Conservation (phyloP, 192 early-diverging fungal species). For the Powellomyces hirtus region DNA sequence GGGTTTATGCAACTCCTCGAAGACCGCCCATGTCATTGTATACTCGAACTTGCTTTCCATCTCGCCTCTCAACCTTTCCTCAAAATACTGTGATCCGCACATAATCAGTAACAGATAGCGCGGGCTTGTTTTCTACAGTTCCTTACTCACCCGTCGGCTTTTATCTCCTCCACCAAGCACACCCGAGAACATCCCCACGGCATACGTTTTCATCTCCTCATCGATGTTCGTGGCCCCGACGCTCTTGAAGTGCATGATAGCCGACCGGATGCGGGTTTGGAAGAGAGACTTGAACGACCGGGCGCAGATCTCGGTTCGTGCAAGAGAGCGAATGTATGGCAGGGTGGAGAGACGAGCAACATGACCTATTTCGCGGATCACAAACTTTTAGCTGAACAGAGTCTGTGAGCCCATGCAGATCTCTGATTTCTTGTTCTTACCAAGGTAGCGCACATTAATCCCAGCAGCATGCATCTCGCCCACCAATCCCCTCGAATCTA, state of each 20-base stretch:
- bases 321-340: constrained; percentile 50
- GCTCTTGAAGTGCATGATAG: constrained; percentile 47
- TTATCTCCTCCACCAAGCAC: constrained; percentile 39
- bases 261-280: constrained; percentile 31
- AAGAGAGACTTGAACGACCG: constrained; percentile 47
- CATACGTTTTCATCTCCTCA: constrained; percentile 45
- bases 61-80: constrained; percentile 39
- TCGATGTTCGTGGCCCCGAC: constrained; percentile 54
- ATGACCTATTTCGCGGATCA: constrained; percentile 19
- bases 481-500: constrained; percentile 39
- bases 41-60: constrained; percentile 42
- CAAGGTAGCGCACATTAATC: constrained; percentile 57
- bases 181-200: constrained; percentile 36
- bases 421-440: constrained; percentile 12
- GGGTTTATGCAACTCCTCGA: constrained; percentile 36
- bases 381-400: too few species aligned
- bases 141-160: constrained; percentile 28
- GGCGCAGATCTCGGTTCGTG: constrained; percentile 48
- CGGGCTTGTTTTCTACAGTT: neutral
- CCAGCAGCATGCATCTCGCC: constrained; percentile 44
- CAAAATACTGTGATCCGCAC: constrained; percentile 36
- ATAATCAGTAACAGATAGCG: neutral
- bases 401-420: too few species aligned
- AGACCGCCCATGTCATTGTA: constrained; percentile 32
- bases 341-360: constrained; percentile 44